Evolutionary conservation across 2,329 filamentous ascomycete genomes (phyloP), one percentile per base, ranked within the genome.

Genomic region (Neopestalotiopsis rosae): DNA sequence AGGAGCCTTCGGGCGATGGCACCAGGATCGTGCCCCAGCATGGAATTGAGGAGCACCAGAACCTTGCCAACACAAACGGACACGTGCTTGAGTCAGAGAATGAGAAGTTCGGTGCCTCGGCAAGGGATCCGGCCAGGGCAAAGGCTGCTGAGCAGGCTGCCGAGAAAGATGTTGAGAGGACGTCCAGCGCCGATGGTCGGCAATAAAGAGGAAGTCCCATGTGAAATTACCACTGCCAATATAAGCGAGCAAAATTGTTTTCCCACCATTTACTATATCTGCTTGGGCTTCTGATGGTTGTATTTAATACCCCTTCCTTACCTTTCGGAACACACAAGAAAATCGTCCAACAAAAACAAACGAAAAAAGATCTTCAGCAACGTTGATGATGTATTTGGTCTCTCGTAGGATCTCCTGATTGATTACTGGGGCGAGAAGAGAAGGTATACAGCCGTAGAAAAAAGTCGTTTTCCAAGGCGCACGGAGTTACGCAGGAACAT

Each of bases 1-100:
- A 84, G 70, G 89, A 92, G 73, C 91, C 89, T 32, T 85, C 86
- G 64, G 80, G 85, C 69, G 83, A 87, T 71, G 88, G 90, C 70
- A 85, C 88, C 75, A 82, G 86, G 40, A 80, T 87, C 68, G 83
- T 91, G 66, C 91, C 92, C 17, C 89, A 92, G 76, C 91, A 94
- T 79, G 92, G 92, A 70, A 93, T 94, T 73, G 85, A 86, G 69
- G 88, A 91, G 78, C 92, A 94, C 79, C 88, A 88, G 77, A 84
- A 90, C 74, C 88, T 92, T 85, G 83, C 89, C 56, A 87, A 89
- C 76, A 88, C 86, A 72, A 84, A 86, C 80, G 81, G 83, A 72
- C 84, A 69, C 78, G 79, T 71, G 32, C 81, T 83, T 67, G 82
- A 83, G 70, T 76, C 75, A 68, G 80, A 81, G 67, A 73, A 74